These are phyloP conservation scores for Corymbia citriodora DNA, from an alignment of 441 rosid species.

Conservation along the genomic window DNA sequence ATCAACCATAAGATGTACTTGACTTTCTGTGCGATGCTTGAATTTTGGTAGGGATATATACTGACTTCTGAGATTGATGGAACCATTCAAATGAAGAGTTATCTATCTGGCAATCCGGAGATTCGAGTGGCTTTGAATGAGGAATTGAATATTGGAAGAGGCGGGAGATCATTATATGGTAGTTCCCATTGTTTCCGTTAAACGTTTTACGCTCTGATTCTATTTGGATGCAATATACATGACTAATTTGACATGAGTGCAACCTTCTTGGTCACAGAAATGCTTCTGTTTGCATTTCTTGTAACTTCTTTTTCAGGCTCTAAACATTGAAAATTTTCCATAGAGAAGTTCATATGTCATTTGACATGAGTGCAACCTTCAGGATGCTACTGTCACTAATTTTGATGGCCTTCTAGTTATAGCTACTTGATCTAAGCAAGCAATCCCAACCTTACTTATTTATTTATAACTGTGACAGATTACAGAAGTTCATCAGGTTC, in stretches of 20 bases:
- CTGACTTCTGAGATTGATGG: slow-evolving; percentile 98
- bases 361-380: no score
- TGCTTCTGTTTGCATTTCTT: background rate
- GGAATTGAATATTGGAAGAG: slow-evolving; percentile 83
- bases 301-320: background rate
- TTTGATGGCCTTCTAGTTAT: background rate
- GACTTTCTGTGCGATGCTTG: background rate
- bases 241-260: background rate
- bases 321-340: background rate
- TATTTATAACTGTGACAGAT: slow-evolving; percentile 37
- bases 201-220: background rate
- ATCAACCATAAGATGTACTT: background rate
- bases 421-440: background rate
- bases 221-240: background rate
- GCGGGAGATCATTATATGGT: slow-evolving; percentile 81
- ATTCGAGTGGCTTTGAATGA: slow-evolving; percentile 93
- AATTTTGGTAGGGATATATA: slow-evolving; percentile 68
- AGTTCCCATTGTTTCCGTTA: slow-evolving; percentile 7
- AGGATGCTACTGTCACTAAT: background rate
- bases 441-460: background rate
- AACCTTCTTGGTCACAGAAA: background rate
- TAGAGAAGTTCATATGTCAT: background rate
- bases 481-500: slow-evolving; percentile 88
- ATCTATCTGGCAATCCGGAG: slow-evolving; percentile 94
- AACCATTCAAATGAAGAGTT: slow-evolving; percentile 99